Conservation (phyloP, 106 monocot genomes). For the Apostasia ramifera region DNA sequence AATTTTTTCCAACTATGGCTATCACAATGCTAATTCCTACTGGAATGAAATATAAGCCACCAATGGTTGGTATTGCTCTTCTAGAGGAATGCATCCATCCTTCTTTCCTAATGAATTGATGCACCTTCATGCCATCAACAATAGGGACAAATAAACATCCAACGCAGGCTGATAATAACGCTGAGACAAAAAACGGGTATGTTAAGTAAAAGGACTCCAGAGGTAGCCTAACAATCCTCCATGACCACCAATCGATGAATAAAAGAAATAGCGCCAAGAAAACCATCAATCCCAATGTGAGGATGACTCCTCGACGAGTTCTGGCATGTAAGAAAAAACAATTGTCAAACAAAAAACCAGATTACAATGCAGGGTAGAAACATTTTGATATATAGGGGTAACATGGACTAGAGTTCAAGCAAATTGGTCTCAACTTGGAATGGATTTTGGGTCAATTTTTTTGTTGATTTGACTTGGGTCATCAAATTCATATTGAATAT, state of each 20-base stretch:
- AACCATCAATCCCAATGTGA: constrained; percentile 43
- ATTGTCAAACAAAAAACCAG: background rate
- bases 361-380: background rate
- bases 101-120: constrained; percentile 45
- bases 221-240: constrained; percentile 83
- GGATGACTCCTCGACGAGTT: constrained; percentile 47
- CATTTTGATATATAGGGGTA: background rate
- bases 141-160: constrained; percentile 76
- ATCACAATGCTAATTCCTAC: constrained; percentile 56
- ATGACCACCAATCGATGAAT: constrained; percentile 79
- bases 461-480: too few relatives aligned
- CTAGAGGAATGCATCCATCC: constrained; percentile 31
- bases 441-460: too few relatives aligned
- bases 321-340: constrained; percentile 26
- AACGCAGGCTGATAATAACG: constrained; percentile 46
- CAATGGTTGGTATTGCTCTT: constrained; percentile 61
- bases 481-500: too few relatives aligned
- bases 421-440: too few relatives aligned
- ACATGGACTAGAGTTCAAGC: too few relatives aligned
- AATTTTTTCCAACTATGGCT: constrained; percentile 33
- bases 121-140: constrained; percentile 51
- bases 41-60: constrained; percentile 85
- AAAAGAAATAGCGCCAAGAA: constrained; percentile 55
- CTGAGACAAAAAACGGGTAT: constrained; percentile 63
- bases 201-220: constrained; percentile 70